Evolutionary conservation across 2,329 filamentous ascomycete genomes (phyloP), one percentile per base, ranked within the genome.

Genomic region (Colletotrichum sojae): DNA sequence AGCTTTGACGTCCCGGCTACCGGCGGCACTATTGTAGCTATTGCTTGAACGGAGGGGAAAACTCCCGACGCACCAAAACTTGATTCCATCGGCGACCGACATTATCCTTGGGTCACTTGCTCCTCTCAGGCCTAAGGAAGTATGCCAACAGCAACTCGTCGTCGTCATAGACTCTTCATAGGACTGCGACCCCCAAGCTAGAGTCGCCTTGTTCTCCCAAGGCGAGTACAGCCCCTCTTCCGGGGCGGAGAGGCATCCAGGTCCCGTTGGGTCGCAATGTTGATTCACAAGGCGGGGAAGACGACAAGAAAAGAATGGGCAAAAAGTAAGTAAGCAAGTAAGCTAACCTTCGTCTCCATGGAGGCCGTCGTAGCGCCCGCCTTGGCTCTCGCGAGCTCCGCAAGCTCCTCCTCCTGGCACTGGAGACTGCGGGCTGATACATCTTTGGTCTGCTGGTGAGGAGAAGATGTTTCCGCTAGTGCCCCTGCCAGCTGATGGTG

Each of bases 121-220:
- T 18, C 9, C 31, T 36, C 8, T 36, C 2, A 43, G 13, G 13
- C 40, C 16, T 6, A 9, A 31, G 40, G 40, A 43, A 43, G 40
- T 16, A 15, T 43, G 40, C 13, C 40, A 43, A 36, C 16, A 15
- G 40, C 13, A 43, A 43, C 27, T 39, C 27, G 31, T 36, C 51
- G 27, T 53, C 52, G 52, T 55, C 67, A 69, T 69, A 53, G 63
- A 61, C 20, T 36, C 39, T 39, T 43, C 55, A 58, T 22, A 20
- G 55, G 12, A 46, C n/a, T 40, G 40, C 40, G 46, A 52, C n/a
- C 52, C 18, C 22, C 31, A 16, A 59, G 49, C 56, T 55, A 15
- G 39, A 58, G 16, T 22, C 20, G 43, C 49, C 31, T 40, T 31
- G 27, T 20, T 13, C 27, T 54, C 39, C 40, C 40, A 43, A 43